Evolutionary conservation across 352 stramenopile genomes (phyloP), one percentile per base, ranked within the genome.

Genomic region (Phytophthora pinifolia): DNA sequence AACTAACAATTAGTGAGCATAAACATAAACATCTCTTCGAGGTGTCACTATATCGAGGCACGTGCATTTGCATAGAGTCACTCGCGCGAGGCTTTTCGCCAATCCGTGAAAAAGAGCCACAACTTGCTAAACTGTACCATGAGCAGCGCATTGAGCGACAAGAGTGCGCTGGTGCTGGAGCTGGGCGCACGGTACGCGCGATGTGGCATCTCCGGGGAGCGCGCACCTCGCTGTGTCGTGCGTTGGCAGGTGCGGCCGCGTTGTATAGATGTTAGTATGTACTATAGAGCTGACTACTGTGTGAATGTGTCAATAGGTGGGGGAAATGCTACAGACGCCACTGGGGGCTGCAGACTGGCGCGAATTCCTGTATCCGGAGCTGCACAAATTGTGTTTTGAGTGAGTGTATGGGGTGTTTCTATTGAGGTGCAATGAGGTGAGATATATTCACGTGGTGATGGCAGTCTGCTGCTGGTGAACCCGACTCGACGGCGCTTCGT

Each of bases 151-250:
- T 33, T 55, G 33, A 65, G 48, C 45, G 74, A 84, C 51, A 84
- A 82, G 69, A 77, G 55, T 41, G 70, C 79, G 70, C 76, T 95
- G 42, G 83, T 95, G 61, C 59, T 95, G 46, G 85, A 95, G 57
- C 48, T 95, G 27, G 85, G 85, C 35, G 58, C 63, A 14, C 79
- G 78, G 36, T 92, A 78, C 66, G 55, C 86, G 35, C 80, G 84
- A 52, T 82, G 71, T 49, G 85, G 85, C 13, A 54, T 95, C 38
- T 86, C 85, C 8, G 81, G 83, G 38, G 85, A 95, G 67, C 76
- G 82, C 17, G 73, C 77, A 25, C 83, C 85, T 41, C 85, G 83
- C 10, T 82, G 64, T 35, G 67, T 92, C 9, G 42, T 83, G 46
- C 59, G 67, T 17, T 95, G 83, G 79, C 67, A 91, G 65, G 83